These are phyloP conservation scores for Globisporangium acanthophoron DNA, from an alignment of 352 stramenopile genomes.

Conservation along the genomic window DNA sequence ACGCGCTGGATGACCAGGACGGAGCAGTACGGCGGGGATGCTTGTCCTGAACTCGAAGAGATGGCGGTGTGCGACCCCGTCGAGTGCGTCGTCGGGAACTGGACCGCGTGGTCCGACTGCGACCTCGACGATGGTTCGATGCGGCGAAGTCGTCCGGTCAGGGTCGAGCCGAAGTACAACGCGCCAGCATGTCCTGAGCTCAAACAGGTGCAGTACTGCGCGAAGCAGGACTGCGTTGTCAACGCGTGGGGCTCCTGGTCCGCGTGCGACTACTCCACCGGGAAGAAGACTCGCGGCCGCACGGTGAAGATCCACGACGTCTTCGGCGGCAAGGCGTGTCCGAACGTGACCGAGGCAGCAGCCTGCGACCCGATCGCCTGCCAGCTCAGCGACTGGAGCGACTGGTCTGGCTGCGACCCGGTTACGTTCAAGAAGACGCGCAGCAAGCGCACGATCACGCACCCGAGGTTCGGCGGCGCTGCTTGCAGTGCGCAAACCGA, in stretches of 20 bases:
- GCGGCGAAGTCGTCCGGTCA: slow-evolving; percentile 29
- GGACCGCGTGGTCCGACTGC: slow-evolving; percentile 37
- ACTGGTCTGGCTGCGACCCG: slow-evolving; percentile 43
- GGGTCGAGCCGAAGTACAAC: slow-evolving; percentile 27
- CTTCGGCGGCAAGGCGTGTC: slow-evolving; percentile 27
- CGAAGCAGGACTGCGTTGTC: slow-evolving; percentile 41
- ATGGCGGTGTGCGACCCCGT: slow-evolving; percentile 21
- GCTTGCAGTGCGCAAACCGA: slow-evolving; percentile 22
- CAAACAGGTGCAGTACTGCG: slow-evolving; percentile 28
- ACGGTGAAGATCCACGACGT: slow-evolving; percentile 29
- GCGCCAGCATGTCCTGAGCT: slow-evolving; percentile 33
- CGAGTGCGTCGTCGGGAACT: slow-evolving; percentile 41
- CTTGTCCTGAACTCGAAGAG: slow-evolving; percentile 19
- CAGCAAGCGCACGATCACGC: slow-evolving; percentile 18
- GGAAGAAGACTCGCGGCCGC: slow-evolving; percentile 20
- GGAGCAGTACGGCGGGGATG: slow-evolving; percentile 16
- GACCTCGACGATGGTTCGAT: slow-evolving; percentile 28
- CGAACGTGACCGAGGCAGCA: slow-evolving; percentile 13
- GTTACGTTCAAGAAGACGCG: slow-evolving; percentile 23
- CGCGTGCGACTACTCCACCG: slow-evolving; percentile 28
- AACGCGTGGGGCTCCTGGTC: slow-evolving; percentile 44
- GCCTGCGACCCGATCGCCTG: slow-evolving; percentile 40
- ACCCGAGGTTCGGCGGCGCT: slow-evolving; percentile 28
- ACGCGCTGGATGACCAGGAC: slow-evolving; percentile 17
- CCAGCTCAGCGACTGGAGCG: slow-evolving; percentile 34